Evolutionary conservation across 768 basidiomycete genomes (phyloP), one percentile per base, ranked within the genome.

Genomic region (Leccinellum rugosiceps): DNA sequence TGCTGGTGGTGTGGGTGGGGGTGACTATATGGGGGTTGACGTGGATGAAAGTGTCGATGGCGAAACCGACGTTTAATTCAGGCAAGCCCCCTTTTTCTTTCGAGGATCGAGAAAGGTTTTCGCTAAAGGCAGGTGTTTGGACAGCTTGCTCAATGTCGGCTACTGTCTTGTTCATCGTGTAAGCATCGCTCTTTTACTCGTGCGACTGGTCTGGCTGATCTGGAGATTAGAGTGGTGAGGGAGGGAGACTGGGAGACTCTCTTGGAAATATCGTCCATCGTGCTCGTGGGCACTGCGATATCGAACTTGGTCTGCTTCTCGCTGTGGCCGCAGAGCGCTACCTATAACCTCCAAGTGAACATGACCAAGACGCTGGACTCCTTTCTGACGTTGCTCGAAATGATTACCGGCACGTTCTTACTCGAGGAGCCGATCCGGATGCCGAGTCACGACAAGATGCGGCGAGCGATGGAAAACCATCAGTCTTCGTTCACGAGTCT

Each of bases 41-140:
- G 1, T 98, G 92, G 90, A 83, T 87, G 75, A 98, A 98, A 71
- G 82, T 90, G 2, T 92, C 88, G 86, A 92, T 98, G 81, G 80
- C 77, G 11, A 94, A 88, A 66, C 91, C 92, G 2, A 86, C 88
- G 19, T 97, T 94, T 65, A 93, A 93, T 65, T 88, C 92, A n/a
- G 91, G 90, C 84, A 66, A 58, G 76, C 1, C 7, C 1, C 7
- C 5, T 21, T 25, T 3, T 25, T 65, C 26, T 9, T 43, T 35
- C 10, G 2, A 23, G 3, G 5, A 17, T 15, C 8, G 2, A 4
- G 30, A 47, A 13, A 19, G 31, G 4, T 25, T n/a, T 49, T 26
- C 5, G 26, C 26, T 60, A 21, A 56, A 46, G 38, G 23, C 15
- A 56, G 35, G 56, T 25, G 23, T 17, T 21, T 10, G 47, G 53